Base-by-base conservation (phyloP, 768 basidiomycete species). In the Leccinellum rugosiceps region DNA sequence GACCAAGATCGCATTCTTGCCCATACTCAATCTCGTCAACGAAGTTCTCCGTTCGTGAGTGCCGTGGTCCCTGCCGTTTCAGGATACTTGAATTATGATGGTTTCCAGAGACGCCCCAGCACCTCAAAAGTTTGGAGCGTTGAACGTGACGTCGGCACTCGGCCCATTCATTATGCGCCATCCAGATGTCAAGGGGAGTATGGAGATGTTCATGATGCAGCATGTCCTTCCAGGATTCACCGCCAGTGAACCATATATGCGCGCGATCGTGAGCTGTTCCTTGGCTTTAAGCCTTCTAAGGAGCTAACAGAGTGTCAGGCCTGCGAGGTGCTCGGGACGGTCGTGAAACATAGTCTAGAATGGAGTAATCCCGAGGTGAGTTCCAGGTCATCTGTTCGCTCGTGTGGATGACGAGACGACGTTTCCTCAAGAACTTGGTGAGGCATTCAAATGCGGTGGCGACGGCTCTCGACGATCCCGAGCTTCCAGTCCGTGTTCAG, bases 401-500 rank as follows among this genome's bases (percentile, higher is more conserved):
- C 11, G 28, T 15, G 31, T 17, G 19, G 19, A 44, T 52, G 38
- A 52, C 56, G n/a, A 60, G 21, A 31, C 41, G 10, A 1, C 3
- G 11, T 17, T 7, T n/a, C 49, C 8, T 34, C 4, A 4, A 92
- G 86, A 80, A 84, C 65, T 72, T 93, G 65, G 80, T 78, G 57
- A 74, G 71, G 30, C 83, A 87, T 66, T 89, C 88, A 74, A 78
- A 79, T 38, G 86, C 83, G 1, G 79, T 90, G 46, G 83, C 85
- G 21, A 72, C 74, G n/a, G 82, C 82, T 6, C 75, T 94, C 49
- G 88, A 92, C 65, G 92, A 95, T 63, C 68, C 82, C 0, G 87
- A 90, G 60, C 78, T 94, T 54, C 91, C 92, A 0, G 92, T 94
- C 28, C 84, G 87, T 35, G 89, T 94, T 9, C 90, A 92, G 53